Evolutionary conservation across 192 early-diverging fungal genomes (phyloP).

Genomic region (Gigaspora rosea): DNA sequence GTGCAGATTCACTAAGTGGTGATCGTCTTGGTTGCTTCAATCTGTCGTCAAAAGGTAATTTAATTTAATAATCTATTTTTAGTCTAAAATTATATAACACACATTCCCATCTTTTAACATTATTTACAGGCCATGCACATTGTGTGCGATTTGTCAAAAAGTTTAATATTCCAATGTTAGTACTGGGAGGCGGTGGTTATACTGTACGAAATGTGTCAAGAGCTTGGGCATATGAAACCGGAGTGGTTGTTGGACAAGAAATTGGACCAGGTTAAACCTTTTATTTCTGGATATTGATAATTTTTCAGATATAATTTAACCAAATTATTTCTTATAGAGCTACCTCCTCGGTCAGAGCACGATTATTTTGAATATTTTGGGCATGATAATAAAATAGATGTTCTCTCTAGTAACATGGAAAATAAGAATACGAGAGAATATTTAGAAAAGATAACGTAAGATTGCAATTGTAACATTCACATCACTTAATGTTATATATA

Average conservation of each 20-base stretch:
- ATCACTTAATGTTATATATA: not conserved
- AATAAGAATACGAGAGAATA: conserved; percentile 79
- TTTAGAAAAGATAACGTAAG: conserved; percentile 14
- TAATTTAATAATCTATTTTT: not conserved
- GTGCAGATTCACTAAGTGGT: conserved; percentile 92
- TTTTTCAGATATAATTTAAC: not conserved
- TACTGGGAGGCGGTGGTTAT: conserved; percentile 96
- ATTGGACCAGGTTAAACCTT: not conserved
- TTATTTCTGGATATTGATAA: not conserved
- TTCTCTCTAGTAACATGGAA: conserved; percentile 80
- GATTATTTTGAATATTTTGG: conserved; percentile 78
- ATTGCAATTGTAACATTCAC: not conserved
- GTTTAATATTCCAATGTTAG: conserved; percentile 89
- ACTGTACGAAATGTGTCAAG: conserved; percentile 95
- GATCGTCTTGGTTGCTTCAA: conserved; percentile 96
- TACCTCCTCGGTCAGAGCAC: not conserved
- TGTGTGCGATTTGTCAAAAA: conserved; percentile 92
- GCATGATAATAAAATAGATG: conserved; percentile 85
- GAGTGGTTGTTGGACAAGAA: conserved; percentile 67
- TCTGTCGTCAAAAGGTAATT: conserved; percentile 76
- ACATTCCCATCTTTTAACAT: not conserved
- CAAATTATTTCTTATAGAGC: not conserved
- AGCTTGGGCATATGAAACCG: conserved; percentile 95
- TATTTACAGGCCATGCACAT: conserved; percentile 71
- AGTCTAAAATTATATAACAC: not conserved